Evolutionary conservation across 2,329 filamentous ascomycete genomes (phyloP), one percentile per base, ranked within the genome.

Genomic region (Colletotrichum phormii): DNA sequence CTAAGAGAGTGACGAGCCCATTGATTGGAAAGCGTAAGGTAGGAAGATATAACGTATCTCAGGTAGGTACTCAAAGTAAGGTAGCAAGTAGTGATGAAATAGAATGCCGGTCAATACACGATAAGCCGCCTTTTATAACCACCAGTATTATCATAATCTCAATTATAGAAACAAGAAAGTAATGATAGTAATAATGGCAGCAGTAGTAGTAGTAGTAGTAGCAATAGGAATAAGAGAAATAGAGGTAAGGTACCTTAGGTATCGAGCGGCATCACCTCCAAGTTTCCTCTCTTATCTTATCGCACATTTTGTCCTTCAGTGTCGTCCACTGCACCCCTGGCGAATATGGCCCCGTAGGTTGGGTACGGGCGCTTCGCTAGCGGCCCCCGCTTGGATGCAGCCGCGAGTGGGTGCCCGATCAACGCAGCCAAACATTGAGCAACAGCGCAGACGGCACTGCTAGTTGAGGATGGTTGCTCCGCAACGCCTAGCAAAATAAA

Each of bases 401-500:
- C 58, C 58, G 62, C 22, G 51, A 64, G 62, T 46, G 59, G 69
- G 65, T 72, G 69, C 59, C 65, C 59, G 59, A 72, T 42, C 69
- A 72, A 72, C 65, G 68, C 22, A 62, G 67, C 58, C 37, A 61
- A 72, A 72, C 24, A 63, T 53, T 58, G 59, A 49, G 53, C 55
- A 35, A 35, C 15, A 53, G 18, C 35, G 57, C 64, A 63, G 37
- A 33, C 37, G 51, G 51, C 62, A 49, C 26, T 11, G 46, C 18
- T 31, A 31, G 12, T 49, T 46, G 58, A 24, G 18, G 31, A 13
- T 33, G 29, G 71, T 73, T 73, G 71, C 71, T 49, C 71, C 67
- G 71, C 71, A 73, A 73, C 71, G 29, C 9, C 4, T 49, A 29
- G 18, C 60, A 73, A 71, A 73, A 73, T 35, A 73, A 71, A 62